phyloP scores from a whole-genome alignment of 2,329 filamentous ascomycete species.

The Trichoderma lentiforme region DNA sequence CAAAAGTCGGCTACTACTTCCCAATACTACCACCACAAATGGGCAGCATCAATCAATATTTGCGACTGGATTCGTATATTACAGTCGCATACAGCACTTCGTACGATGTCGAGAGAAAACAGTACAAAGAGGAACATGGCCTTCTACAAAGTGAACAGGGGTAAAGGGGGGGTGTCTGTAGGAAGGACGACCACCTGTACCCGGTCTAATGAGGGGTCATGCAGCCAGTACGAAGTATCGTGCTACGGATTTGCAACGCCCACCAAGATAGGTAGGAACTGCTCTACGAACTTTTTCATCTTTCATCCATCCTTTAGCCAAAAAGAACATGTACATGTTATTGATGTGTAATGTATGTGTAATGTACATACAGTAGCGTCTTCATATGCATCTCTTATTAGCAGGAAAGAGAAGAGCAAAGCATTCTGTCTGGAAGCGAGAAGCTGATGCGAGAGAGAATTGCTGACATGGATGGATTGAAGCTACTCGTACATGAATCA shows the following conservation, averaged over 20 bases:
- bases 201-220: neutral
- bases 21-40: neutral
- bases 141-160: neutral
- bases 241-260: neutral
- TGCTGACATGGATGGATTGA: neutral
- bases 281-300: neutral
- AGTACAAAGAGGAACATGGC: neutral
- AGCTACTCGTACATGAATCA: neutral
- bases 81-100: neutral
- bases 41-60: neutral
- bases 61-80: neutral
- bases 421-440: neutral
- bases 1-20: neutral
- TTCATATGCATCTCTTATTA: neutral
- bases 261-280: neutral
- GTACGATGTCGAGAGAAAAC: neutral
- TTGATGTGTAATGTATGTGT: neutral
- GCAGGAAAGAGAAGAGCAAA: neutral
- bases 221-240: neutral
- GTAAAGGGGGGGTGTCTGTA: slow-evolving; percentile 3
- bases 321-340: neutral
- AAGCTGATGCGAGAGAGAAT: neutral
- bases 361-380: neutral
- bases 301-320: neutral
- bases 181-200: neutral